Conservation (phyloP, 768 basidiomycete genomes). For the Coprinellus micaceus region DNA sequence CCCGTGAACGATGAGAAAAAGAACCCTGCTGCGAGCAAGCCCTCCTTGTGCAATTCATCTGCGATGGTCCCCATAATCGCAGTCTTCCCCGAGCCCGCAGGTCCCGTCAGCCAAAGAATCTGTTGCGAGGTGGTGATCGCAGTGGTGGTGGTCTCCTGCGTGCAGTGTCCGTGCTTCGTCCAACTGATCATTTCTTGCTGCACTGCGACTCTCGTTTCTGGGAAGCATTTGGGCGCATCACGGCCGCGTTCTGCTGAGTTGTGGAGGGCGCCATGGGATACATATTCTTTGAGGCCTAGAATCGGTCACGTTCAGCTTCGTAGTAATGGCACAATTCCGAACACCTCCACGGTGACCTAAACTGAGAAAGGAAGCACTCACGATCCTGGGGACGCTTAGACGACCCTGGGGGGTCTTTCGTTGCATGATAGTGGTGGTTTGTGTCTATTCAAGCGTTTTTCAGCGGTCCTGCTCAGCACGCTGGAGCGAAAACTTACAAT, state of each 20-base stretch:
- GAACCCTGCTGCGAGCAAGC: constrained; percentile 28
- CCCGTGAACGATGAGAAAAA: constrained; percentile 31
- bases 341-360: too few species aligned
- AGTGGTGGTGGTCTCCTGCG: background rate
- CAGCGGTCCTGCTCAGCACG: too few species aligned
- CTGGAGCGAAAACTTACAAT: too few species aligned
- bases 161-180: background rate
- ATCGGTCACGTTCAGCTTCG: too few species aligned
- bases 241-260: background rate
- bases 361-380: too few species aligned
- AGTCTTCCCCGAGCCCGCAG: constrained; percentile 27
- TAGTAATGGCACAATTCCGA: too few species aligned
- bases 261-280: background rate
- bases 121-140: background rate
- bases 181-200: background rate
- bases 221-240: background rate
- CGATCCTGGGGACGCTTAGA: too few species aligned
- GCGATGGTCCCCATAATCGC: constrained; percentile 25
- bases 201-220: background rate
- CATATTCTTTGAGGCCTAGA: too few species aligned
- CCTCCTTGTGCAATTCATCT: constrained; percentile 12
- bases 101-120: constrained; percentile 20
- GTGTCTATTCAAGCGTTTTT: too few species aligned
- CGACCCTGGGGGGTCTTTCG: too few species aligned
- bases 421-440: too few species aligned